Base-by-base conservation (phyloP, 1,139 yeast genomes). In the Taiozyma onychis region DNA sequence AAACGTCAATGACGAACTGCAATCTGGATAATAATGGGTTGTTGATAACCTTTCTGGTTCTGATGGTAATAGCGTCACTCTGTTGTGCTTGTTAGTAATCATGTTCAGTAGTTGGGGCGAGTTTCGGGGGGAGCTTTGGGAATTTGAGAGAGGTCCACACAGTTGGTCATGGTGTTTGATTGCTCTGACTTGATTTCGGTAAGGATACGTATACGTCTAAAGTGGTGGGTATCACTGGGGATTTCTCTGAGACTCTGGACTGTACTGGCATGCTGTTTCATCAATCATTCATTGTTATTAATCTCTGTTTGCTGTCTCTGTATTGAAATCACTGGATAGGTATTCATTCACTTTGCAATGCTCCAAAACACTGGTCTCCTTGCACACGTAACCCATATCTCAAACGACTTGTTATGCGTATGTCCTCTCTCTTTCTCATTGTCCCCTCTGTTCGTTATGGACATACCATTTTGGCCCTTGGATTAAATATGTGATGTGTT, bases 11-110 rank as follows among this genome's bases (percentile, higher is more conserved):
- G 80, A 95, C 99, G 77, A 95, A 93, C 83, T 95, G 99, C 83
- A 96, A 91, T 86, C 99, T 93, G 74, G 91, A 91, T 80, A 95
- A 88, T 76, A 95, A 88, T 75, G 99, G 97, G 96, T 95, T 95
- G 80, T 97, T 81, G 79, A 93, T 88, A 83, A 93, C 97, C 89
- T 93, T 93, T 87, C 98, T 89, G 76, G 98, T 91, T 85, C 99
- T 93, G 82, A 93, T 88, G 74, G 99, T 93, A 80, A 93, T 95
- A 76, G 98, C 91, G 95, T 93, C 99, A 87, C 58, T 53, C 64
- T 61, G 46, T 24, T 3, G 22, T 4, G 18, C 35, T 28, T 16
- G 63, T 58, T 60, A 59, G 63, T 58, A 57, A 28, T 22, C 18
- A 11, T 4, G n/a, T 18, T 28, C 39, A 16, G 11, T 45, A 8